Percentiles rank a stretch among this genome's conserved stretches.
These are phyloP conservation scores for Carex pumila DNA, from an alignment of 176 grass and related monocot genomes.

Conservation along the genomic window DNA sequence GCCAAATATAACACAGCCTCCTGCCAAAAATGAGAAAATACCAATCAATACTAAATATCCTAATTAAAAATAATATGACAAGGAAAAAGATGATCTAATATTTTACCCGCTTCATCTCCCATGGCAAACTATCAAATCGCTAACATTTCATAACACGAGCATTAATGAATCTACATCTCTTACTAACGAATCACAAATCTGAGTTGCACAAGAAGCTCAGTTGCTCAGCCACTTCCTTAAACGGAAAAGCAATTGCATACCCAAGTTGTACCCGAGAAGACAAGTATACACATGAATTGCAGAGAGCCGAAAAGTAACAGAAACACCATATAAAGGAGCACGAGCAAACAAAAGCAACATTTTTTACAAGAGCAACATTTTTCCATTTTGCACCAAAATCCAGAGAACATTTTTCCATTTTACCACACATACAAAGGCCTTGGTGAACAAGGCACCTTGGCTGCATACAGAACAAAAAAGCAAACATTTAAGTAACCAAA, in stretches of 20 bases:
- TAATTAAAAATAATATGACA: background rate
- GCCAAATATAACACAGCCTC: background rate
- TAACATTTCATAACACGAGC: background rate
- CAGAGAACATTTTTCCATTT: background rate
- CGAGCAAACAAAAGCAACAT: conserved; percentile 20
- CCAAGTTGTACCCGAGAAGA: background rate
- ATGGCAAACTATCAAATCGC: background rate
- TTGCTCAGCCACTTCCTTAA: background rate
- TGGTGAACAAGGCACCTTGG: conserved; percentile 29
- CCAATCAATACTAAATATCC: conserved; percentile 13
- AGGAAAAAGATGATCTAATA: conserved; percentile 17
- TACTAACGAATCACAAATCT: background rate
- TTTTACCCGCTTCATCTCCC: conserved; percentile 6
- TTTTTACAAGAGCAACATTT: conserved; percentile 14
- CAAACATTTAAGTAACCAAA: conserved; percentile 26
- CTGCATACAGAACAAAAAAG: conserved; percentile 23
- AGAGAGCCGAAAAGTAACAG: too few relatives aligned
- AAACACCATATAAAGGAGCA: conserved; percentile 1
- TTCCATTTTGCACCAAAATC: conserved; percentile 20
- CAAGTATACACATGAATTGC: background rate
- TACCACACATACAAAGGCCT: conserved; percentile 22
- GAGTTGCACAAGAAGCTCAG: background rate
- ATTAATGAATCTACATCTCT: background rate
- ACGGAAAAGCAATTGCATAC: background rate
- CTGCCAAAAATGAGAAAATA: conserved; percentile 21